Base-by-base conservation (phyloP, 1,139 yeast genomes). In the Candida pseudoviswanathii region DNA sequence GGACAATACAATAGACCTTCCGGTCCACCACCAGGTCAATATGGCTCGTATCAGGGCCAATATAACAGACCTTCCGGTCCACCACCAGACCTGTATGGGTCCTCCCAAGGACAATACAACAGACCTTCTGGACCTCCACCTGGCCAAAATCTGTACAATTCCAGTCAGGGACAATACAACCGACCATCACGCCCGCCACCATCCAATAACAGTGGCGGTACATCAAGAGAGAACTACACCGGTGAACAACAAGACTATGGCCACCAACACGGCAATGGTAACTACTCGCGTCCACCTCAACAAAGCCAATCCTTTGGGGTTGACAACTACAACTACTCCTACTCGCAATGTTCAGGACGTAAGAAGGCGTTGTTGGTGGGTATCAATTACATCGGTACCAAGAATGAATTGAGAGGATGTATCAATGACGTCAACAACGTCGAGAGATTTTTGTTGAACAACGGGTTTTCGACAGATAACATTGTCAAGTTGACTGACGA, bases 401-500 rank as follows among this genome's bases (percentile, higher is more conserved):
- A 69, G 45, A 86, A 84, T 64, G 84, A 79, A 55, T 74, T 92
- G 53, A 74, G 86, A 49, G 98, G 98, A 1, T 91, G 97, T 67
- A 88, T 92, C 66, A 92, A 92, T 62, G 95, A 87, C 67, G 89
- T 82, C 33, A 75, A 79, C 57, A 85, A 84, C 64, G 84, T 86
- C 78, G 73, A 78, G 58, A 65, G 67, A 44, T 86, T 83, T 59
- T 69, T 86, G 56, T 73, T 81, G 48, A 65, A 75, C 40, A 84
- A 78, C 59, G 96, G 96, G 0, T 92, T 89, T 67, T 63, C 68
- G 31, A 74, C 78, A 58, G 92, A 86, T 26, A 96, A 92, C 63
- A 90, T 92, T 74, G 97, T 92, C 11, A 75, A 89, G 51, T 71
- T 92, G 55, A 88, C 96, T 4, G 96, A 87, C 60, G 95, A 88